Conservation (phyloP, 495 filamentous ascomycete genomes). For the Xylaria flabelliformis region DNA sequence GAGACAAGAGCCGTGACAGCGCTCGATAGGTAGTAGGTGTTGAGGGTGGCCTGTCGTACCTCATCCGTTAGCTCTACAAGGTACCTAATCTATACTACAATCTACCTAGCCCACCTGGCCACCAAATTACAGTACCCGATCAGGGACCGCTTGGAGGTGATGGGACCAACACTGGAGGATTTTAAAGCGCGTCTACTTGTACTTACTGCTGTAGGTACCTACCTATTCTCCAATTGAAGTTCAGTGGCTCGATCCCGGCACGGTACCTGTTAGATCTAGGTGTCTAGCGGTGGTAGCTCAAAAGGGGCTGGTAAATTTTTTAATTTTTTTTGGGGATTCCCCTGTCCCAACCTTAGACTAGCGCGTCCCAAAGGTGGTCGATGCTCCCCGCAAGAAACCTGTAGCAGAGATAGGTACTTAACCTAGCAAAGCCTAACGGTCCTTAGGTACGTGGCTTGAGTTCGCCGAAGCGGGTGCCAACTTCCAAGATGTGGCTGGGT, state of each 20-base stretch:
- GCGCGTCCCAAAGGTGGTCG: not conserved
- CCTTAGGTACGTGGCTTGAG: not conserved
- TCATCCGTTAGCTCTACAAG: slow-evolving; percentile 8
- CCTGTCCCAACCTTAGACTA: not conserved
- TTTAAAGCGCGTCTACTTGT: not conserved
- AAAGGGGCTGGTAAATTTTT: slow-evolving; percentile 15
- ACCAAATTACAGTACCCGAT: slow-evolving; percentile 11
- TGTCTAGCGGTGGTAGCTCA: not conserved
- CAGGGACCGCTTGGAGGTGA: slow-evolving; percentile 17
- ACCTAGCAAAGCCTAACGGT: not conserved
- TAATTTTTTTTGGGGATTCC: slow-evolving; percentile 13
- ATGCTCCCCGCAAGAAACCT: slow-evolving; percentile 11
- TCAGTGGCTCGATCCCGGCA: slow-evolving; percentile 13
- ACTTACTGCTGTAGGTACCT: too few relatives aligned
- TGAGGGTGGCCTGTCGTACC: slow-evolving; percentile 19
- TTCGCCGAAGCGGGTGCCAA: not conserved
- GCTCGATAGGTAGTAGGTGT: not conserved
- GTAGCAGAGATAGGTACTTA: not conserved
- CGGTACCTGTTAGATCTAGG: not conserved
- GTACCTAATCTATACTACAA: slow-evolving; percentile 9
- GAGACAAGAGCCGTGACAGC: slow-evolving; percentile 26
- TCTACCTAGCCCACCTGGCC: slow-evolving; percentile 7
- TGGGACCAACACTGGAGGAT: slow-evolving; percentile 2
- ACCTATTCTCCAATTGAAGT: slow-evolving; percentile 1
- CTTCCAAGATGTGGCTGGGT: slow-evolving; percentile 8